Conservation (phyloP, 2,329 filamentous ascomycete genomes). For the Aspergillus luchuensis region DNA sequence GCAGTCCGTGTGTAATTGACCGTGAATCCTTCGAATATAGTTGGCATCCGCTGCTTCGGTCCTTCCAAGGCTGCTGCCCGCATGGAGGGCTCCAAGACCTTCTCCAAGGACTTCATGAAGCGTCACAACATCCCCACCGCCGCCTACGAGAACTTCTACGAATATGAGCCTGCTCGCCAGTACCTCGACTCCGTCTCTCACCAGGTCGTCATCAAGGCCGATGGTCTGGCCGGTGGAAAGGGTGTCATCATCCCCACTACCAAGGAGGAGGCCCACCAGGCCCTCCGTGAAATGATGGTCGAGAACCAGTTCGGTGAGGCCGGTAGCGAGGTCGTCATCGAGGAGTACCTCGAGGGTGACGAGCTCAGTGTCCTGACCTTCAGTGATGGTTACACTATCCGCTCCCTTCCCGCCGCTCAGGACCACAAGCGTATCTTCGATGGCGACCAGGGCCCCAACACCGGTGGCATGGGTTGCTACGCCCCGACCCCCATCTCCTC, state of each 20-base stretch:
- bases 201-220: constrained; percentile 89
- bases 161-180: constrained; percentile 69
- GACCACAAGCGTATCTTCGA: constrained; percentile 96
- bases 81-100: constrained; percentile 96
- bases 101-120: constrained; percentile 97
- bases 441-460: constrained; percentile 87
- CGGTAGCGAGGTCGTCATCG: constrained; percentile 89
- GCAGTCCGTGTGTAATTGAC: background rate
- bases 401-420: constrained; percentile 84
- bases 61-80: constrained; percentile 80
- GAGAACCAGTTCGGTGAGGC: constrained; percentile 82
- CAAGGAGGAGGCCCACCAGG: constrained; percentile 79
- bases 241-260: constrained; percentile 85
- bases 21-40: constrained; percentile 33
- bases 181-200: constrained; percentile 74
- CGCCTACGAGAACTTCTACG: constrained; percentile 82
- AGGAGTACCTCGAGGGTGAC: constrained; percentile 88
- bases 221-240: constrained; percentile 89
- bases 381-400: constrained; percentile 82
- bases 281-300: constrained; percentile 87
- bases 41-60: constrained; percentile 79
- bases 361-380: constrained; percentile 91
- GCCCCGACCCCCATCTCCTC: constrained; percentile 82
- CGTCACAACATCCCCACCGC: constrained; percentile 88
- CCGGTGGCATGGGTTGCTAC: constrained; percentile 97